Conservation (phyloP, 2,329 filamentous ascomycete species). For the Metarhizium anisopliae region DNA sequence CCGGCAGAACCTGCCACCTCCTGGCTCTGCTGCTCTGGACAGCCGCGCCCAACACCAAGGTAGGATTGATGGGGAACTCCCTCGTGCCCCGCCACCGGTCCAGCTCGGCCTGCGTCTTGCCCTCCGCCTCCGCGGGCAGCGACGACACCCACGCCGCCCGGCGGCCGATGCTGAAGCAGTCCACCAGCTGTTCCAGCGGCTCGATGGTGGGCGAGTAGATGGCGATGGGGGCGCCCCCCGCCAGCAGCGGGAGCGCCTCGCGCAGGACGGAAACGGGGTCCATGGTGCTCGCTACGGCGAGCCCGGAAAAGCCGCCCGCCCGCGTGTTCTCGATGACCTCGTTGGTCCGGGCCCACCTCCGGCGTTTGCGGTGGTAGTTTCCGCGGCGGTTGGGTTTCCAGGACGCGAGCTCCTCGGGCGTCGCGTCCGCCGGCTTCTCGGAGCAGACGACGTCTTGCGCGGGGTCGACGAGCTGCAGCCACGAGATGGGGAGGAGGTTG, state of each 20-base stretch:
- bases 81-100: constrained; percentile 51
- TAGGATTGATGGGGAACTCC: constrained; percentile 83
- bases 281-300: constrained; percentile 76
- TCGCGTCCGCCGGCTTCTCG: constrained; percentile 50
- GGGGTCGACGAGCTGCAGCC: constrained; percentile 83
- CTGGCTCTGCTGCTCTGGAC: constrained; percentile 74
- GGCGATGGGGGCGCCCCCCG: constrained; percentile 74
- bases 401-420: constrained; percentile 51
- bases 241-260: constrained; percentile 68
- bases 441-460: constrained; percentile 64
- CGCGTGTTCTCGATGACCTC: constrained; percentile 67
- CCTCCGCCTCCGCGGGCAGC: constrained; percentile 36
- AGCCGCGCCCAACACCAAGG: constrained; percentile 66
- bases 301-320: constrained; percentile 69
- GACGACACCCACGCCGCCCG: constrained; percentile 63
- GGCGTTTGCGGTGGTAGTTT: constrained; percentile 80
- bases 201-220: constrained; percentile 80
- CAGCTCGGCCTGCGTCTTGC: constrained; percentile 37
- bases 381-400: constrained; percentile 79
- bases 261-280: constrained; percentile 68
- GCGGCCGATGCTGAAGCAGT: constrained; percentile 75
- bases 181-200: constrained; percentile 65
- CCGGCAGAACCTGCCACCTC: constrained; percentile 85
- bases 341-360: constrained; percentile 67
- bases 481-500: constrained; percentile 76